Base-by-base conservation (phyloP, 257 asterid species). In the Hygrophila difformis region DNA sequence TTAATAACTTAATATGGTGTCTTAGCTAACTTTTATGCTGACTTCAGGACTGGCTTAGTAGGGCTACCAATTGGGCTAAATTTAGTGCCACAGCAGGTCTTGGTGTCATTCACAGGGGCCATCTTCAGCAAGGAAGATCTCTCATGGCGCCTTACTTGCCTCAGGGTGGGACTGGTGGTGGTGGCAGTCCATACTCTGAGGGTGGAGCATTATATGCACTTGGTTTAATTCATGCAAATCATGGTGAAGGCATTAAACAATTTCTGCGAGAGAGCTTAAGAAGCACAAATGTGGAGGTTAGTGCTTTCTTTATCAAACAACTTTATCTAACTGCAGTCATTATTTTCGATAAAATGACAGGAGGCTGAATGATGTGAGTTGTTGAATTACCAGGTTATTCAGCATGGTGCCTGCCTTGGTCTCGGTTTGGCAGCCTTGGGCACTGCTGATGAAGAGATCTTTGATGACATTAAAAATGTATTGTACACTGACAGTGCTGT, bases 71-170 rank as follows among this genome's bases (percentile, higher is more conserved):
- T 62, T 91, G 99, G 99, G 97, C 99, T 40, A 86, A 91, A 52
- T 91, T 91, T 64, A 91, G 97, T 62, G 99, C 99, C 41, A 86
- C 94, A 21, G 99, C 99, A 9, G 99, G 99, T 19, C 79, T 91
- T 43, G 99, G 99, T 33, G 97, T 91, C 47, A 86, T 91, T 49
- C 99, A 91, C 75, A 70, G 78, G 46, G 99, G 99, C 56, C 99
- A 91, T 59, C 74, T 86, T 58, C 93, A 78, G 69, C 97, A 86
- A 67, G 97, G 95, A 55, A 86, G 95, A 75, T 82, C 94, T 15
- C 75, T 91, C 47, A 91, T 91, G 98, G 94, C 98, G 26, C 98
- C 98, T 49, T 91, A 91, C 74, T 73, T 91, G 77, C 98, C 96
- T 0, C 96, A 82, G 60, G 81, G 94, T 57, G 95, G 97, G 31